Base-by-base conservation (phyloP, 495 filamentous ascomycete species). In the Sporormia fimetaria region DNA sequence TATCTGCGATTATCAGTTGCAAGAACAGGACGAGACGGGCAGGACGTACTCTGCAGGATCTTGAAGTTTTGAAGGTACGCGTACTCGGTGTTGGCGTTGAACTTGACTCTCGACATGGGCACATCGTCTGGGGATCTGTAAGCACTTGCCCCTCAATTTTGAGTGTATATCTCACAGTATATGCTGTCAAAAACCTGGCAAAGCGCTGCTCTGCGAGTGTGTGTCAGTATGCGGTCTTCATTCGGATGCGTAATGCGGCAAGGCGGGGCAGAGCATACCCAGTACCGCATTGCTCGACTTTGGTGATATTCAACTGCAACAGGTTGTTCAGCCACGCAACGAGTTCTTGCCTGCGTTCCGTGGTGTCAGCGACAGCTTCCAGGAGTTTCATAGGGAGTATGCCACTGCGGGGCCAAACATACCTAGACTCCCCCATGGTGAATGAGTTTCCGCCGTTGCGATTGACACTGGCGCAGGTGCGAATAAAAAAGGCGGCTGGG, bases 151-250 rank as follows among this genome's bases (percentile, higher is more conserved):
- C 28, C 6, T 4, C 6, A 14, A 21, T 15, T 3, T 22, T 15
- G 4, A 7, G n/a, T 22, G 24, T 7, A 10, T 22, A 10, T 33
- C 74, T 61, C 59, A 83, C 84, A 74, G 70, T 81, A 96, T 59
- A 98, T 94, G 58, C 85, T 94, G 61, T 98, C 90, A 61, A 94
- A 94, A 49, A 98, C 68, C 65, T 98, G 90, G 67, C 90, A 96
- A 50, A 94, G 70, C 23, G 88, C 87, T 57, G 90, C 92, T 62
- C 90, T 98, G 61, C 16, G 17, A 3, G 6, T 24, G 35, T 22
- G 23, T 22, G 34, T 15, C 34, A 21, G 6, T 6, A 22, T 42
- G 16, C 33, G 33, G 8, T 14, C 2, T 33, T 3, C n/a, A 33
- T 20, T 14, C 6, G 31, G 2, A 3, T 15, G 21, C 12, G 30